Evolutionary conservation across 169 alveolate species (phyloP).

Genomic region (Plasmodium malariae): DNA sequence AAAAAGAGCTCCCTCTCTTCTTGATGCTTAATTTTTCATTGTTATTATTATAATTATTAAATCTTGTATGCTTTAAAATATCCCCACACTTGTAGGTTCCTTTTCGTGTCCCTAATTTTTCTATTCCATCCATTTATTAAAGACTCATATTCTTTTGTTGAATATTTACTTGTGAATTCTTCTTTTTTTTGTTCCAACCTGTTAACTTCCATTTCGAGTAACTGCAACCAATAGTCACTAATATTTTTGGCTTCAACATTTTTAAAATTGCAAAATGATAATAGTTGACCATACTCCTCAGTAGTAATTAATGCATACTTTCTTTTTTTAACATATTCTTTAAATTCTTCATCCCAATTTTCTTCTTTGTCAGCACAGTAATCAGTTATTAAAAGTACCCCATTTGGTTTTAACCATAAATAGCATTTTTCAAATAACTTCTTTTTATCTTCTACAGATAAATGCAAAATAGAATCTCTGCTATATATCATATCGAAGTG

Average conservation of each 20-base stretch:
- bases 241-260: conserved; percentile 33
- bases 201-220: conserved; percentile 17
- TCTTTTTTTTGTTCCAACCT: conserved; percentile 38
- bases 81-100: conserved; percentile 35
- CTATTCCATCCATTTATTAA: conserved; percentile 35
- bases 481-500: conserved; percentile 45
- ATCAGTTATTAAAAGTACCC: conserved; percentile 30
- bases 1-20: too few species aligned
- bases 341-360: conserved; percentile 57
- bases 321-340: conserved; percentile 32
- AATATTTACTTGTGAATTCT: conserved; percentile 10
- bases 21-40: too few species aligned
- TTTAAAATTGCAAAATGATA: conserved; percentile 24
- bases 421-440: conserved; percentile 48
- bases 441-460: conserved; percentile 12
- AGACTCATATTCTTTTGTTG: conserved; percentile 3
- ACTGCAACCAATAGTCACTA: conserved; percentile 36
- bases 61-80: conserved; percentile 45
- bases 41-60: not conserved
- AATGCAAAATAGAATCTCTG: conserved; percentile 58
- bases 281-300: conserved; percentile 17
- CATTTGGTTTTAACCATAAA: conserved; percentile 46
- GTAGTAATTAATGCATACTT: conserved; percentile 21
- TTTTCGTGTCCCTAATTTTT: conserved; percentile 46
- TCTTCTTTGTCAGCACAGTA: conserved; percentile 40